phyloP scores from a whole-genome alignment of 2,329 filamentous ascomycete genomes.

The Colletotrichum chlorophyti region DNA sequence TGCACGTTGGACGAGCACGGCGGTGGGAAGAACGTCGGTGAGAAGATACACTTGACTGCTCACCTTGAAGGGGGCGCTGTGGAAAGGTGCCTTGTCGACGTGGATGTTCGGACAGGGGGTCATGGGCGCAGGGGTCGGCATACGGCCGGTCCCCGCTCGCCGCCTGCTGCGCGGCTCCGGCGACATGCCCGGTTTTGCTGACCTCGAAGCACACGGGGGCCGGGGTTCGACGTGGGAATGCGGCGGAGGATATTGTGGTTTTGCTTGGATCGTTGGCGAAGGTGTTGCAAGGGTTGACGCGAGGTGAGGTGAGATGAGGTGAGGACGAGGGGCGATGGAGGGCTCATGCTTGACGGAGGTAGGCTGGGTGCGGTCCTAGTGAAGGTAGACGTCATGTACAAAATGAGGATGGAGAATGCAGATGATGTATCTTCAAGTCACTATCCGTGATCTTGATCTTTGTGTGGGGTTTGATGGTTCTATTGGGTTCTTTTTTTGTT shows the following conservation, averaged over 20 bases:
- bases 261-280: not conserved
- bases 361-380: slow-evolving; percentile 3
- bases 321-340: not conserved
- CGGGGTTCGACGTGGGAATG: slow-evolving; percentile 15
- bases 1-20: not conserved
- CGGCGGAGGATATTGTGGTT: not conserved
- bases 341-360: too few relatives aligned
- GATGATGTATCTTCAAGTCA: not conserved
- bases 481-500: not conserved
- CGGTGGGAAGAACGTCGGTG: slow-evolving; percentile 19
- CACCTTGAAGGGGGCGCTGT: slow-evolving; percentile 5
- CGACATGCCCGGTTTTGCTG: not conserved
- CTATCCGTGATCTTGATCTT: not conserved
- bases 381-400: slow-evolving; percentile 1
- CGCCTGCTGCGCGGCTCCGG: slow-evolving; percentile 1
- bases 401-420: not conserved
- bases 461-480: too few relatives aligned
- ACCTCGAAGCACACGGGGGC: not conserved
- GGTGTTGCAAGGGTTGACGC: not conserved
- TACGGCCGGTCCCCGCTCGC: slow-evolving; percentile 4
- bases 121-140: slow-evolving; percentile 6
- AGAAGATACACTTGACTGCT: slow-evolving; percentile 28
- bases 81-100: not conserved
- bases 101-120: slow-evolving; percentile 2
- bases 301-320: not conserved